Conservation (phyloP, 495 filamentous ascomycete species). For the Thozetella sp. region DNA sequence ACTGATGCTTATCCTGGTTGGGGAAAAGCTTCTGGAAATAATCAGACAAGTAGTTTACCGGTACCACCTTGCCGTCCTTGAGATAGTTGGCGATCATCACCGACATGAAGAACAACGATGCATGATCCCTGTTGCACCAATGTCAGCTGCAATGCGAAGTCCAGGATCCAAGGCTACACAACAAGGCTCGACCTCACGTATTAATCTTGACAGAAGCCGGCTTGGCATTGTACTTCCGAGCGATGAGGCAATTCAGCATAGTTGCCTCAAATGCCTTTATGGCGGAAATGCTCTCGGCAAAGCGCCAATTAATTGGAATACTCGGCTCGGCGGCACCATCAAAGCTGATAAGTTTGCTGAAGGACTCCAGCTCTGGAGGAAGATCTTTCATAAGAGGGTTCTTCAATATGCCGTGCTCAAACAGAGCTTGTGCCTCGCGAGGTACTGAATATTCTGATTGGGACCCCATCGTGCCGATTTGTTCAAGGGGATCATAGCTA, state of each 20-base stretch:
- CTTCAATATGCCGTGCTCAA: constrained; percentile 21
- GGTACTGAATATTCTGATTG: constrained; percentile 21
- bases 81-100: too few species aligned
- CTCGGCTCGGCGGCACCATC: constrained; percentile 16
- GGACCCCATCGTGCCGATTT: too few species aligned
- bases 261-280: constrained; percentile 29
- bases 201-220: constrained; percentile 22
- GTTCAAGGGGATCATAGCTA: too few species aligned
- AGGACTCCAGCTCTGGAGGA: constrained; percentile 4
- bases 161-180: constrained; percentile 24
- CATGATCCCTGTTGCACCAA: constrained; percentile 24
- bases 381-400: constrained; percentile 19
- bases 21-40: too few species aligned
- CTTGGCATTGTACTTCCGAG: constrained; percentile 22
- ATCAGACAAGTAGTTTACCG: too few species aligned
- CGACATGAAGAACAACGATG: too few species aligned
- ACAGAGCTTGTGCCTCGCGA: constrained; percentile 15
- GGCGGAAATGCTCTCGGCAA: constrained; percentile 28
- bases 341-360: constrained; percentile 10
- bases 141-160: constrained; percentile 18
- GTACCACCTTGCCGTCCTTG: too few species aligned
- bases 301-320: constrained; percentile 33
- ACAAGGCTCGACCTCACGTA: constrained; percentile 32
- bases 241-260: constrained; percentile 22
- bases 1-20: too few species aligned